Percentiles rank a stretch among this genome's conserved stretches.
These are phyloP conservation scores for Decorospora gaudefroyi DNA, from an alignment of 2,329 filamentous ascomycete species.

Conservation along the genomic window DNA sequence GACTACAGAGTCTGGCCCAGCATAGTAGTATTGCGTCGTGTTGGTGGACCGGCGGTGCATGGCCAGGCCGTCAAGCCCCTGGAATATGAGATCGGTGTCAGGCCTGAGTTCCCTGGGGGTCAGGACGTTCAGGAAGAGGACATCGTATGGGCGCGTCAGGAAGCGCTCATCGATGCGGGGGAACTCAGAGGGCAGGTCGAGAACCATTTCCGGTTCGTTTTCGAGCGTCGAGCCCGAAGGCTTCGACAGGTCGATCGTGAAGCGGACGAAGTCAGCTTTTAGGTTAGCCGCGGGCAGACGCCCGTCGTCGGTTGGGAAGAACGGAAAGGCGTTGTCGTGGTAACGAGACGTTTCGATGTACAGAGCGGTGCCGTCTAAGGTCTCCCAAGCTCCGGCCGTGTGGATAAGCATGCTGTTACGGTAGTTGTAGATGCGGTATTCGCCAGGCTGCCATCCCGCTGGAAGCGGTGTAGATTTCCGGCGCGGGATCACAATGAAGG, in stretches of 20 bases:
- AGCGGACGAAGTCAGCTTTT: slow-evolving; percentile 47
- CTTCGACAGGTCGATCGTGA: slow-evolving; percentile 39
- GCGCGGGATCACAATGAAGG: slow-evolving; percentile 32
- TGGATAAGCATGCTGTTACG: slow-evolving; percentile 43
- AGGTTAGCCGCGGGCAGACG: slow-evolving; percentile 34
- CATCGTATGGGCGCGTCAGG: too few relatives aligned
- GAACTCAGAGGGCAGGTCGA: slow-evolving; percentile 48
- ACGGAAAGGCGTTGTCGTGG: slow-evolving; percentile 43
- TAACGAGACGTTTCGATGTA: slow-evolving; percentile 39
- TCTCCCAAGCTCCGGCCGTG: slow-evolving; percentile 47
- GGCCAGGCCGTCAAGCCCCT: too few relatives aligned
- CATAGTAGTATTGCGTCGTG: too few relatives aligned
- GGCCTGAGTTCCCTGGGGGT: too few relatives aligned
- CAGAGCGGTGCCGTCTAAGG: slow-evolving; percentile 29
- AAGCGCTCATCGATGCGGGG: slow-evolving; percentile 51
- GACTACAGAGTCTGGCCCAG: too few relatives aligned
- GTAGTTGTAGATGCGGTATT: slow-evolving; percentile 16
- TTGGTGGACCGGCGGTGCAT: too few relatives aligned
- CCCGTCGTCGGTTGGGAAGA: slow-evolving; percentile 42
- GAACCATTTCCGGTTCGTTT: slow-evolving; percentile 38
- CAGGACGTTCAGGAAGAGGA: too few relatives aligned
- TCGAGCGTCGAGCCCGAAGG: slow-evolving; percentile 20
- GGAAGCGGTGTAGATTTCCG: slow-evolving; percentile 2
- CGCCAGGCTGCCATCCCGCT: slow-evolving; percentile 13
- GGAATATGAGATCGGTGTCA: too few relatives aligned